Conservation (phyloP, 2,329 filamentous ascomycete genomes). For the Zymoseptoria brevis region DNA sequence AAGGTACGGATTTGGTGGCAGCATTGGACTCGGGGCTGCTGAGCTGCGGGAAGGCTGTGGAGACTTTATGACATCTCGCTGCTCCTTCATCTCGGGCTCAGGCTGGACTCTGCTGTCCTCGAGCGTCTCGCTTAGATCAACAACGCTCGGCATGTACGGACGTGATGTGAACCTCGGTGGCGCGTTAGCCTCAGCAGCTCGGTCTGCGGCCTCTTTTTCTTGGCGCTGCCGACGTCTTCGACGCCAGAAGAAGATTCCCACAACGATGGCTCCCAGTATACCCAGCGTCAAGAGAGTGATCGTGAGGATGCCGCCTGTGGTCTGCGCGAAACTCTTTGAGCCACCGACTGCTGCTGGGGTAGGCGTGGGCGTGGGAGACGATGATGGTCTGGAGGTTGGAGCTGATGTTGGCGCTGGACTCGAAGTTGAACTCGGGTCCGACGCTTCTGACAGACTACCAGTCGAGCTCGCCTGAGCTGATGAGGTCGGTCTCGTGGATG, state of each 20-base stretch:
- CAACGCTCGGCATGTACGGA: not conserved
- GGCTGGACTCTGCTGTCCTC: not conserved
- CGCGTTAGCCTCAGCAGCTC: too few relatives aligned
- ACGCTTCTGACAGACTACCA: not conserved
- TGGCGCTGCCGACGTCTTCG: not conserved
- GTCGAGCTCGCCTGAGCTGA: not conserved
- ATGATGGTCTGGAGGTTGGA: not conserved
- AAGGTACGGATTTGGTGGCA: not conserved
- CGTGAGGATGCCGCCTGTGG: not conserved
- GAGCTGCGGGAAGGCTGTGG: not conserved
- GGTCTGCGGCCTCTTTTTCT: not conserved
- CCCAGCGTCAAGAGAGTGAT: not conserved
- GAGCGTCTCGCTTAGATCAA: not conserved
- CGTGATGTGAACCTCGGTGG: not conserved
- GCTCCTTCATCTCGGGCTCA: not conserved
- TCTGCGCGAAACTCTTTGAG: not conserved
- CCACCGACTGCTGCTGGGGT: not conserved
- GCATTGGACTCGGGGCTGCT: not conserved
- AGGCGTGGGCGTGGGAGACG: not conserved
- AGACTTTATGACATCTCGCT: not conserved
- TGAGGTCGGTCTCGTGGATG: not conserved
- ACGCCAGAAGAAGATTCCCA: not conserved
- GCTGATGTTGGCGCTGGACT: not conserved
- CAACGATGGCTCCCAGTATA: not conserved
- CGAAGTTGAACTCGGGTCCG: not conserved